Base-by-base conservation (phyloP, 2,329 filamentous ascomycete genomes). In the Colletotrichum sp. region DNA sequence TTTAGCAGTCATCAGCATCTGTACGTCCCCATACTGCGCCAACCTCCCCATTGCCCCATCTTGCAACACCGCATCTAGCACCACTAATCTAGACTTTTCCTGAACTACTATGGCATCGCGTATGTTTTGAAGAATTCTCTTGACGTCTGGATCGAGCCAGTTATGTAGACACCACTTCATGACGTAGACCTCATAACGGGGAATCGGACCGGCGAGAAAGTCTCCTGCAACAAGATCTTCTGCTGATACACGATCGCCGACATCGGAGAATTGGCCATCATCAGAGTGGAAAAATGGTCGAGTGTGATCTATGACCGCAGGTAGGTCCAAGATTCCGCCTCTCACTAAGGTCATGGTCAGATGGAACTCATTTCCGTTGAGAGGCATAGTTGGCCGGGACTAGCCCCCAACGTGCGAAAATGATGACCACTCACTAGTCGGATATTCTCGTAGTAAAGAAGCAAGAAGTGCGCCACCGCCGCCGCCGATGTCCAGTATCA, bases 151-250 rank as follows among this genome's bases (percentile, higher is more conserved):
- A 69, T 87, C 85, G 2, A 78, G 75, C 86, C 86, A 87, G 76
- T 87, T 81, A 67, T 87, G 86, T 15, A 87, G 80, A 64, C 80
- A 82, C 86, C 86, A 87, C 68, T 87, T 87, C 79, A 83, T 82
- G 4, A 78, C 79, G 73, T 83, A 83, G 1, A 80, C 77, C 15
- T 82, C 79, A 30, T 60, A 83, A 0, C 73, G 13, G 1, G 85
- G 85, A 2, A 87, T 78, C 6, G 69, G 36, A 7, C 78, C 26
- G 10, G 18, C 28, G 5, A 86, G 79, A 78, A 87, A 88, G 77
- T 87, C 83, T 0, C 86, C 85, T 0, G 67, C 79, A 43, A 85
- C 79, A 8, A 87, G 75, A 55, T 82, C 77, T 15, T n/a, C 21
- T 30, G 21, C 48, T 5, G 63, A 57, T 4, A 87, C 72, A 6